Evolutionary conservation across 225 moss, liverwort and hornwort genomes (phyloP).

Genomic region (Climacium dendroides): DNA sequence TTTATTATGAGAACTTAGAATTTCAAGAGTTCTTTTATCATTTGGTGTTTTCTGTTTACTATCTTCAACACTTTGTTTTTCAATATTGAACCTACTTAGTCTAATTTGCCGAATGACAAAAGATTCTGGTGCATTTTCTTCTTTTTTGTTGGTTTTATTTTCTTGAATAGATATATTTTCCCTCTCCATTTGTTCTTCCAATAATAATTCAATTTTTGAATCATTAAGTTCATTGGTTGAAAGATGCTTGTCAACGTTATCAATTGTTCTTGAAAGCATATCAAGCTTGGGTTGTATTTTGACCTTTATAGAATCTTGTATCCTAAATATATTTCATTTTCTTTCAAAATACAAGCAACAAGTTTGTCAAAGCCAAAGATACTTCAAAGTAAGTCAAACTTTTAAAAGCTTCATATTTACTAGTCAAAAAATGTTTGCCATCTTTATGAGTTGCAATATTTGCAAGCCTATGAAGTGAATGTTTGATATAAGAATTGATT

Average conservation of each 20-base stretch:
- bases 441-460: neutral
- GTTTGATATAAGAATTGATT: no score
- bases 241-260: neutral
- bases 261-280: neutral
- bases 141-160: neutral
- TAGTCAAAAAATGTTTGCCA: neutral
- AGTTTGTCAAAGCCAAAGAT: neutral
- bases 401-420: neutral
- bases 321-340: neutral
- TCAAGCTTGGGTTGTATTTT: neutral
- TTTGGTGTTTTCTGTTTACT: neutral
- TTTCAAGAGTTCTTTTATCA: constrained; percentile 3
- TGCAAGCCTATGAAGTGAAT: neutral
- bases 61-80: neutral
- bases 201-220: neutral
- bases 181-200: constrained; percentile 23
- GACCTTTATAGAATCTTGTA: neutral
- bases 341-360: neutral
- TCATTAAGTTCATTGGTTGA: constrained; percentile 3
- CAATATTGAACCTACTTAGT: neutral
- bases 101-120: constrained; percentile 11
- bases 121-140: constrained; percentile 1
- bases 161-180: neutral
- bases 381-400: no score
- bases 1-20: neutral